Conservation (phyloP, 2,329 filamentous ascomycete species). For the Fusarium agapanthi region DNA sequence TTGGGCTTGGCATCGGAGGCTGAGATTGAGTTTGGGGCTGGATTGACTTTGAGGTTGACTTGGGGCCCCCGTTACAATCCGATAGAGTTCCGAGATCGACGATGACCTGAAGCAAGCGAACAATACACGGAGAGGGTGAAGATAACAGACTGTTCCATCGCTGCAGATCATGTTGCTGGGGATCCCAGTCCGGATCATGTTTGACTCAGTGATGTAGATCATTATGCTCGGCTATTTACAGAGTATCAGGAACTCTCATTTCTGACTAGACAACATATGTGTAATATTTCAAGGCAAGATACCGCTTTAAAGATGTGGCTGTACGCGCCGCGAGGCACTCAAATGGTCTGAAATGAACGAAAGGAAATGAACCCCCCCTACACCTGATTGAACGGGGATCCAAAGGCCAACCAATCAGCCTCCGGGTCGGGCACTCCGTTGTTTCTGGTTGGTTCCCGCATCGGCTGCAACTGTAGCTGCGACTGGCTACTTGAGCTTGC, state of each 20-base stretch:
- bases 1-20: background rate
- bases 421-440: conserved; percentile 23
- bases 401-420: conserved; percentile 31
- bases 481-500: conserved; percentile 32
- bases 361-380: background rate
- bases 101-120: background rate
- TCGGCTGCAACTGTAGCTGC: background rate
- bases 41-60: background rate
- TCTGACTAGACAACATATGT: too few species aligned
- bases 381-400: conserved; percentile 15
- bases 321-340: conserved; percentile 3
- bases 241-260: too few species aligned
- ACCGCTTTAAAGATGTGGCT: background rate
- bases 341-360: background rate
- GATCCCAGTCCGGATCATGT: background rate
- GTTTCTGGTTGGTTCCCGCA: conserved; percentile 13
- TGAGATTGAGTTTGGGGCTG: conserved; percentile 11
- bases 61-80: background rate
- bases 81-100: conserved; percentile 20
- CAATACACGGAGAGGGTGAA: background rate
- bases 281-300: background rate
- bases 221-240: background rate
- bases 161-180: background rate
- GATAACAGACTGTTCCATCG: background rate
- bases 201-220: background rate